phyloP scores from a whole-genome alignment of 1,284 basidiomycete genomes.

The Ustilago tritici region DNA sequence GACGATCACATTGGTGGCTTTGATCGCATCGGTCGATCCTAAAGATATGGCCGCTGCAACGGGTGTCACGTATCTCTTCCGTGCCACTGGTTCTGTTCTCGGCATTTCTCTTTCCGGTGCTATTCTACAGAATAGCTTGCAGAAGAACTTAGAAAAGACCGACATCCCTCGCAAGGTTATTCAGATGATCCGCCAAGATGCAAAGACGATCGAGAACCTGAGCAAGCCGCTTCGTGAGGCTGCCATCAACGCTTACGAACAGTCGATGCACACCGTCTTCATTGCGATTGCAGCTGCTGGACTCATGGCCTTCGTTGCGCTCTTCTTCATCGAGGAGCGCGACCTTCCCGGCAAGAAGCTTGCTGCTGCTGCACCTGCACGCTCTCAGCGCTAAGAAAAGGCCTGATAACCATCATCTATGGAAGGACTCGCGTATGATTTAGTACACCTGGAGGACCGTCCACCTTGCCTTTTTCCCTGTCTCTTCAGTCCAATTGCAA shows the following conservation, averaged over 20 bases:
- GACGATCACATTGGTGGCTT: conserved; percentile 69
- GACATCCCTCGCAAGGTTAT: conserved; percentile 65
- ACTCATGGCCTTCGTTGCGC: conserved; percentile 62
- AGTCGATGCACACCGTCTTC: conserved; percentile 70
- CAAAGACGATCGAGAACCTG: conserved; percentile 62
- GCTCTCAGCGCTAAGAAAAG: conserved; percentile 16
- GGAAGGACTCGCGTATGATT: neutral
- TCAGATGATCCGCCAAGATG: conserved; percentile 66
- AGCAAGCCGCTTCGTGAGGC: conserved; percentile 51
- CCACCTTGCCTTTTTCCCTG: too few relatives aligned
- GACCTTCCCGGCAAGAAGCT: conserved; percentile 66
- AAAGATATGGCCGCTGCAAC: conserved; percentile 69
- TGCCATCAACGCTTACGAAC: conserved; percentile 69
- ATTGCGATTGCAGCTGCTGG: conserved; percentile 67
- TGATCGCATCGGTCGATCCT: conserved; percentile 69
- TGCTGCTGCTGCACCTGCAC: conserved; percentile 36
- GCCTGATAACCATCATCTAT: neutral
- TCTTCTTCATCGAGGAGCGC: conserved; percentile 69
- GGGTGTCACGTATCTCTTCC: conserved; percentile 70
- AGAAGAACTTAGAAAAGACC: conserved; percentile 57
- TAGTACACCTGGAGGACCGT: neutral
- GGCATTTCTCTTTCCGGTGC: conserved; percentile 70
- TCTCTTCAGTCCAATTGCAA: too few relatives aligned
- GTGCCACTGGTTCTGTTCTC: conserved; percentile 70
- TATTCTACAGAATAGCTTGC: conserved; percentile 70